Base-by-base conservation (phyloP, 768 basidiomycete genomes). In the Russula vinacea region DNA sequence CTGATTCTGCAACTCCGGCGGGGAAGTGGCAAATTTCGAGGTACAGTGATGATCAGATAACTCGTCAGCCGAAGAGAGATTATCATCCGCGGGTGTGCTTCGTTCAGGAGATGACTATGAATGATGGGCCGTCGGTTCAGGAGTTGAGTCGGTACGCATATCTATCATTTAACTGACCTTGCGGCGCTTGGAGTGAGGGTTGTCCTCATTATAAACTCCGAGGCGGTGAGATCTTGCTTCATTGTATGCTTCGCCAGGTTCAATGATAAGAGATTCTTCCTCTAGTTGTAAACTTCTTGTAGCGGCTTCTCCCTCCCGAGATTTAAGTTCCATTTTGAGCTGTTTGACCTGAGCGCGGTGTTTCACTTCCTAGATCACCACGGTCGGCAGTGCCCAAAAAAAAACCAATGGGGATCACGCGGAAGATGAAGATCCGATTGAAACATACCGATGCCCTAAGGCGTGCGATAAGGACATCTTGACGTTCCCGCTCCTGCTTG, bases 281-380 rank as follows among this genome's bases (percentile, higher is more conserved):
- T 65, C 64, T 2, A 39, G 7, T 24, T 52, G 64, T 10, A 3
- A 17, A 14, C 17, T 35, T 33, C 22, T 42, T 14, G 19, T 17
- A n/a, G 24, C 26, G 29, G 29, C 35, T 16, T 32, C 49, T 11
- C 7, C 24, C 47, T 60, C 54, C 26, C 33, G 64, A 22, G 49
- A 51, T 33, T 45, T 42, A 17, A 61, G 59, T 1, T 51, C 49
- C 5, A 19, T 44, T 56, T 61, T 55, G 32, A 65, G 64, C 11
- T 65, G 59, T 42, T 53, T 61, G 50, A 61, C 54, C 33, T 65
- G 59, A 56, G 59, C 59, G 39, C 59, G 58, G 16, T 50, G 54
- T 61, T 61, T 65, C 9, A 32, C 50, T 3, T 60, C 58, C 64
- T 65, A 29, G 3, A 37, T 50, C 26, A 35, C 17, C 49, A 16